phyloP scores from a whole-genome alignment of 148 eudicot genomes.

The Simmondsia chinensis region DNA sequence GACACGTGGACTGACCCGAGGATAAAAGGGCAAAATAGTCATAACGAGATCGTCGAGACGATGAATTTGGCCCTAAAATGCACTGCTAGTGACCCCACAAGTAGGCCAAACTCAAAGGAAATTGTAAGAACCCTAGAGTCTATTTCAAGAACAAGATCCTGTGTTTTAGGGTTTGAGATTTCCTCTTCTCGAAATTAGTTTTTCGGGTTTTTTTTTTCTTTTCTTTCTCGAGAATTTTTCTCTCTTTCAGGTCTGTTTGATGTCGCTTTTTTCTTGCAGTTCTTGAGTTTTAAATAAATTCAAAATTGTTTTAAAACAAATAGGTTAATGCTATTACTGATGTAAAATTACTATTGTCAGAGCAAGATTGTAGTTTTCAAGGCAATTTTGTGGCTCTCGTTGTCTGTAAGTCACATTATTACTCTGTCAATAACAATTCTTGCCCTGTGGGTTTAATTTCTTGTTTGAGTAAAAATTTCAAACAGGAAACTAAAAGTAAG shows the following conservation, averaged over 20 bases:
- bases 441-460: too few relatives aligned
- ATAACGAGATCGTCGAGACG: constrained; percentile 45
- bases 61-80: constrained; percentile 77
- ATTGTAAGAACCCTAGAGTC: constrained; percentile 43
- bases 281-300: not conserved
- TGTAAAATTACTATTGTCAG: too few relatives aligned
- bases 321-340: too few relatives aligned
- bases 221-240: not conserved
- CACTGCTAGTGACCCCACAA: constrained; percentile 49
- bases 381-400: too few relatives aligned
- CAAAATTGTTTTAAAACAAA: too few relatives aligned
- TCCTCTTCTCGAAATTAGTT: constrained; percentile 18
- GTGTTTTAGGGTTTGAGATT: constrained; percentile 30
- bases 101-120: constrained; percentile 50
- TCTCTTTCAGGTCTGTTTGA: not conserved
- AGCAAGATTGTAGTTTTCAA: too few relatives aligned
- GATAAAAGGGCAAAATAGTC: constrained; percentile 22
- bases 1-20: constrained; percentile 65
- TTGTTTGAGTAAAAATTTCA: too few relatives aligned
- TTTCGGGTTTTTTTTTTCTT: not conserved
- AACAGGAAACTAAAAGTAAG: too few relatives aligned
- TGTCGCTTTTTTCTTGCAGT: not conserved
- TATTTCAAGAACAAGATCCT: constrained; percentile 23
- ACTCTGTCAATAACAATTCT: too few relatives aligned
- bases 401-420: too few relatives aligned